phyloP scores from a whole-genome alignment of 2,329 filamentous ascomycete genomes.

The Aureobasidium sp. region DNA sequence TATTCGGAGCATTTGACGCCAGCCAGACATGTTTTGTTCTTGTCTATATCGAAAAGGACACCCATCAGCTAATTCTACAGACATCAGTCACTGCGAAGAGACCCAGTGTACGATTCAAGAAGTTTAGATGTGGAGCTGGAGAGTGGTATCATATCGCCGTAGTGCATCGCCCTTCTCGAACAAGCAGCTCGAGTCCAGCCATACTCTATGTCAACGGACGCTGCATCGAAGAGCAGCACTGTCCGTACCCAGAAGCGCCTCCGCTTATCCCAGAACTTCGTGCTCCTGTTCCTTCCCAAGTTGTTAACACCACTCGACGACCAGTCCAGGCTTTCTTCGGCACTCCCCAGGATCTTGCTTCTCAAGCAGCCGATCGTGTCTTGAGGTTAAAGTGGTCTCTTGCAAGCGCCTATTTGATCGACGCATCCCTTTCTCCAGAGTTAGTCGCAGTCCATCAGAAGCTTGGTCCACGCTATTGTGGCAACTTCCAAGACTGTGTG shows the following conservation, averaged over 20 bases:
- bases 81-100: constrained; percentile 81
- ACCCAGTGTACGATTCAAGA: constrained; percentile 91
- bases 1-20: constrained; percentile 91
- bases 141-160: constrained; percentile 92
- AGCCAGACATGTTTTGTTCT: constrained; percentile 91
- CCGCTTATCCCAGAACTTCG: constrained; percentile 35
- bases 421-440: constrained; percentile 83
- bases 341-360: constrained; percentile 70
- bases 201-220: constrained; percentile 88
- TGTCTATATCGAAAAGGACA: constrained; percentile 89
- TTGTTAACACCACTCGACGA: constrained; percentile 17
- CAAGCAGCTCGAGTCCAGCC: constrained; percentile 70
- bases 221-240: constrained; percentile 86
- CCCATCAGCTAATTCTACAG: constrained; percentile 88
- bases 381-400: constrained; percentile 80
- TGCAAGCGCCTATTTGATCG: constrained; percentile 81
- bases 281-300: constrained; percentile 4
- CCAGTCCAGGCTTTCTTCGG: constrained; percentile 89
- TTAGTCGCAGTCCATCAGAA: constrained; percentile 84
- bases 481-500: constrained; percentile 93
- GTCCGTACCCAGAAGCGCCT: constrained; percentile 75
- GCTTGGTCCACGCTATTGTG: constrained; percentile 82
- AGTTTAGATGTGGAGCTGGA: constrained; percentile 64
- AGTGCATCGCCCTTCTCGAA: constrained; percentile 72
- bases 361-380: constrained; percentile 38